Evolutionary conservation across 805 yeast species (phyloP), one percentile per base, ranked within the genome.

Genomic region (Metschnikowia peoriensis): DNA sequence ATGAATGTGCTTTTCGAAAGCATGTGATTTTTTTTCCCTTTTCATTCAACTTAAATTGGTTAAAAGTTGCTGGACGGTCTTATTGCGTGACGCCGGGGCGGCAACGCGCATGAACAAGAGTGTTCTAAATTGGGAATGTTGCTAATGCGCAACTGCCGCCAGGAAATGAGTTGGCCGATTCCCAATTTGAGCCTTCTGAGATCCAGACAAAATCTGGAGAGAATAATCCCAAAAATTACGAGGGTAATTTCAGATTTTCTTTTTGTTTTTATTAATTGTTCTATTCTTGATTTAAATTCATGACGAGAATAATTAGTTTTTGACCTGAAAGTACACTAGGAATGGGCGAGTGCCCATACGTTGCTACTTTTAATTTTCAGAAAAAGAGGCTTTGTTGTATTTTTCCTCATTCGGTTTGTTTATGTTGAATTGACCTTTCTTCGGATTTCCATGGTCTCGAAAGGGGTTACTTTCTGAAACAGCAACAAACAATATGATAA

Each of bases 401-500:
- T 32, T 32, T 32, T 9, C 35, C 35, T 32, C 4, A 22, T 3
- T 22, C 22, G 4, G 22, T 3, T 4, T 22, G 22, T 22, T 22
- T 22, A 22, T 22, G 22, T 22, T 22, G 22, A 22, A 22, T 4
- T 22, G 4, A 22, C 15, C 9, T 15, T 41, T 41, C 4, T 29
- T 16, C 44, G 49, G 49, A 46, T n/a, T 46, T 46, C 49, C 44
- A 46, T 22, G 28, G 9, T 27, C 38, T 14, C 14, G 2, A 22
- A 38, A 12, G 27, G 29, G 41, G 40, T 22, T 3, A 35, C 7
- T 22, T 34, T 35, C 40, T 15, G 45, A 34, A 15, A 47, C 37
- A 41, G 50, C 50, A 47, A 47, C 22, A 47, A 41, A 41, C 45
- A 47, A 15, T 29, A 7, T 39, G 16, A 35, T 44, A 41, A 11